A percentile compares a stretch with the other conserved stretches of the same genome.
Evolutionary conservation across 257 asterid genomes (phyloP).

Genomic region (Salvia hispanica): DNA sequence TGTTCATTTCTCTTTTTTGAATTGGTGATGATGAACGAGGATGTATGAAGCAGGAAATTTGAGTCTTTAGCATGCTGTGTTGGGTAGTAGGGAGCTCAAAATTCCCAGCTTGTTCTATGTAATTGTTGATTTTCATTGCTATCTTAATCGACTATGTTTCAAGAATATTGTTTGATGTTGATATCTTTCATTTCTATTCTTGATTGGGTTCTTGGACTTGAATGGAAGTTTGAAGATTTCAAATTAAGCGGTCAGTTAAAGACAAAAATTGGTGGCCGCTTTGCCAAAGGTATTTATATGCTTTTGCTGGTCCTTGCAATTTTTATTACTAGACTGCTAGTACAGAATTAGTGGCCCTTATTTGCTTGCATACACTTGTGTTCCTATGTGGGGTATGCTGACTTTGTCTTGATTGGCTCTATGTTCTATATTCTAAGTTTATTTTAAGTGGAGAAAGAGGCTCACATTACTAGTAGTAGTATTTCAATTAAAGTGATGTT

Average conservation of each 20-base stretch:
- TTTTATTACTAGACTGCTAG: not conserved
- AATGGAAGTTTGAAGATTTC: slow-evolving; percentile 21
- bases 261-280: slow-evolving; percentile 34
- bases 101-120: slow-evolving; percentile 34
- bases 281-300: slow-evolving; percentile 4
- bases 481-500: no score
- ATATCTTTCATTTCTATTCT: not conserved
- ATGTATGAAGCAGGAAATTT: slow-evolving; percentile 40
- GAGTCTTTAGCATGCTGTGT: slow-evolving; percentile 36
- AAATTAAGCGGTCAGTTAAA: slow-evolving; percentile 30
- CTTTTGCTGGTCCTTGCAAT: slow-evolving; percentile 32
- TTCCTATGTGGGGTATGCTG: slow-evolving; percentile 37
- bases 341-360: slow-evolving; percentile 28
- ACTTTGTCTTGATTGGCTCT: slow-evolving; percentile 29
- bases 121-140: slow-evolving; percentile 31
- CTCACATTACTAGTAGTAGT: no score
- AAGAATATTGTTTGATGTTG: slow-evolving; percentile 8
- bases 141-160: slow-evolving; percentile 27
- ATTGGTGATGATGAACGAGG: slow-evolving; percentile 43
- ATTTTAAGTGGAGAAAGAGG: no score
- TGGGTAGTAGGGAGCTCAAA: slow-evolving; percentile 35
- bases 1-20: slow-evolving; percentile 45
- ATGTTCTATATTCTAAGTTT: slow-evolving; percentile 17
- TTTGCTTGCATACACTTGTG: slow-evolving; percentile 31
- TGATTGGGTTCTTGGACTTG: slow-evolving; percentile 14